A percentile compares a stretch with the other conserved stretches of the same genome.
Conservation (phyloP, 2,329 filamentous ascomycete genomes). For the Alternaria sp. region DNA sequence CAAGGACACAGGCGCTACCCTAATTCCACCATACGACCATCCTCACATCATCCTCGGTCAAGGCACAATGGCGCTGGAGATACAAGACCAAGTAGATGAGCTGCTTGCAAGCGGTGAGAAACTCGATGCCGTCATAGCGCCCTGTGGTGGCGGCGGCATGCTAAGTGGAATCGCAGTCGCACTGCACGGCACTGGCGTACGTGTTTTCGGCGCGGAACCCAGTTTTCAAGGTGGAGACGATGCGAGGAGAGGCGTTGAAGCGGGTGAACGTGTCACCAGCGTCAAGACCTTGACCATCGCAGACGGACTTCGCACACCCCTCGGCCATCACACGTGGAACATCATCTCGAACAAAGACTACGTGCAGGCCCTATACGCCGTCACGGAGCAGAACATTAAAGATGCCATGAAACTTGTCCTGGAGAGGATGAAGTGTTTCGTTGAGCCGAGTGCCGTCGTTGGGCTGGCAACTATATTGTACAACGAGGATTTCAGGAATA, state of each 20-base stretch:
- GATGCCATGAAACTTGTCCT: constrained; percentile 78
- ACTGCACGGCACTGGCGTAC: constrained; percentile 73
- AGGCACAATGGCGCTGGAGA: constrained; percentile 86
- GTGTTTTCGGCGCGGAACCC: constrained; percentile 89
- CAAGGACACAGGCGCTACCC: constrained; percentile 74
- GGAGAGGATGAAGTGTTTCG: constrained; percentile 88
- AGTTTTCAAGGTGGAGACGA: constrained; percentile 86
- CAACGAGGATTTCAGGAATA: constrained; percentile 77
- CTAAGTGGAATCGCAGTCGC: constrained; percentile 83
- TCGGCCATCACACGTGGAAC: constrained; percentile 78
- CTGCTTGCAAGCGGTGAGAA: constrained; percentile 54
- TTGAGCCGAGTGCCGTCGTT: constrained; percentile 90
- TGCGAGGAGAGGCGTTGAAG: constrained; percentile 73
- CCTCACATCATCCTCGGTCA: constrained; percentile 91
- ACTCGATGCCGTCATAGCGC: constrained; percentile 72
- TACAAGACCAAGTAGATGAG: constrained; percentile 75
- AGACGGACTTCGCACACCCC: constrained; percentile 85
- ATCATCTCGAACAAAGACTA: constrained; percentile 78
- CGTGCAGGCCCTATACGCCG: constrained; percentile 75
- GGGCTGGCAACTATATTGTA: constrained; percentile 82
- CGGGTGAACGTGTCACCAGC: constrained; percentile 68
- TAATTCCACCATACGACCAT: constrained; percentile 93
- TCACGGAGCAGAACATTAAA: constrained; percentile 83
- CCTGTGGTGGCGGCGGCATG: constrained; percentile 89
- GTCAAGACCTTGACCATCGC: constrained; percentile 85